Percentiles rank a stretch among this genome's conserved stretches.
These are phyloP conservation scores for Claviceps sp. DNA, from an alignment of 2,329 filamentous ascomycete genomes.

Conservation along the genomic window DNA sequence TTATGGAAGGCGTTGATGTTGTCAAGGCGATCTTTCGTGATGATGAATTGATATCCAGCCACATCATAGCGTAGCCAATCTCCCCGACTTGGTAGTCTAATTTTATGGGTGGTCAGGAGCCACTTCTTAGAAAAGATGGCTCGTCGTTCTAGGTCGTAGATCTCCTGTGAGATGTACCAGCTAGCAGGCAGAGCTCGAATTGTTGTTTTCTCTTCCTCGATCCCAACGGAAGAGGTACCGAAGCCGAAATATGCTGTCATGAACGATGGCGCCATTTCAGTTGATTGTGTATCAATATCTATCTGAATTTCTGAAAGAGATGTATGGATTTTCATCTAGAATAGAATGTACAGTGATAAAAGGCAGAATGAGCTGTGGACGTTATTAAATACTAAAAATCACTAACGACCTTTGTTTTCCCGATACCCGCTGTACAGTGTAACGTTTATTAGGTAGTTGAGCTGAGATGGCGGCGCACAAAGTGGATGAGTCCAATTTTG, in stretches of 20 bases:
- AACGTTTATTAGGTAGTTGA: too few relatives aligned
- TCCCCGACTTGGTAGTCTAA: constrained; percentile 34
- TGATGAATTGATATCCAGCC: constrained; percentile 42
- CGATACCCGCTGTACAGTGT: too few relatives aligned
- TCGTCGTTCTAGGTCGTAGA: constrained; percentile 43
- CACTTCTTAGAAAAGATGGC: constrained; percentile 44
- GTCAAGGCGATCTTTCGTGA: constrained; percentile 34
- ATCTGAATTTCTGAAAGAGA: background rate
- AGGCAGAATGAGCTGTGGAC: too few relatives aligned
- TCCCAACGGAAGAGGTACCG: constrained; percentile 11
- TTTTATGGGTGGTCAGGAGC: constrained; percentile 40
- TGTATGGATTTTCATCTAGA: background rate
- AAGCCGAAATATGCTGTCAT: constrained; percentile 26
- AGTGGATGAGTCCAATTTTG: too few relatives aligned
- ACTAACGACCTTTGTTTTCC: too few relatives aligned
- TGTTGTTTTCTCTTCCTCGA: constrained; percentile 11
- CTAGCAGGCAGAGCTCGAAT: constrained; percentile 30
- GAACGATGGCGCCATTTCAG: constrained; percentile 12
- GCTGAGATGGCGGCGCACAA: too few relatives aligned
- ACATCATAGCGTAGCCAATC: constrained; percentile 43
- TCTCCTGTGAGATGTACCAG: constrained; percentile 38
- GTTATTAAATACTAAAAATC: too few relatives aligned
- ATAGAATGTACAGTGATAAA: too few relatives aligned
- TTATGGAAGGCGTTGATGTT: constrained; percentile 49
- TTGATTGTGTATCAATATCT: background rate